Conservation (phyloP, 352 stramenopile species). For the Thalassiosira hispida region DNA sequence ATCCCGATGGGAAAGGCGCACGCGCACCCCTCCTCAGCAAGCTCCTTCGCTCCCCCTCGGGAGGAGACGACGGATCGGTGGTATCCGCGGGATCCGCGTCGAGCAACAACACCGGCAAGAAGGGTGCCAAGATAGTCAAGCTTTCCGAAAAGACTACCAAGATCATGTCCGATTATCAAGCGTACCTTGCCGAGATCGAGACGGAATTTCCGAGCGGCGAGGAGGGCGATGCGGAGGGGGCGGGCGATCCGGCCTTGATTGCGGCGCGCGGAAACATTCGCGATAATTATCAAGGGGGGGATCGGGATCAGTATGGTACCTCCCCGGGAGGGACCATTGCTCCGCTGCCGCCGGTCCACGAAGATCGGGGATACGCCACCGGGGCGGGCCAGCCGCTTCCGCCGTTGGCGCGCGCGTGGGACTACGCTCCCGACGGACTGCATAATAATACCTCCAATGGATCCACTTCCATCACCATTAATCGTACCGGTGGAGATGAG, state of each 20-base stretch:
- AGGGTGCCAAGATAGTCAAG: constrained; percentile 19
- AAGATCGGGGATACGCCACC: background rate
- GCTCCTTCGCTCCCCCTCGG: background rate
- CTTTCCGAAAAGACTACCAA: constrained; percentile 46
- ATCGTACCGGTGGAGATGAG: background rate
- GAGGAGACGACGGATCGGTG: too few relatives aligned
- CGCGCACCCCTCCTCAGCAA: background rate
- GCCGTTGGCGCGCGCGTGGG: background rate
- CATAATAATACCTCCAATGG: too few relatives aligned
- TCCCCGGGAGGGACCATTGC: too few relatives aligned
- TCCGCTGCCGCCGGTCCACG: background rate
- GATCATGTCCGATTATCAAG: constrained; percentile 53
- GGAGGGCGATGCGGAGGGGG: background rate
- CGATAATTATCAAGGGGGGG: too few relatives aligned
- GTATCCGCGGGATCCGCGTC: too few relatives aligned
- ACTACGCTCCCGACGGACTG: background rate
- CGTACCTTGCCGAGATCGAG: constrained; percentile 45
- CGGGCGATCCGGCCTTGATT: background rate
- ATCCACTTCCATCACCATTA: background rate
- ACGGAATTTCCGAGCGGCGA: constrained; percentile 17
- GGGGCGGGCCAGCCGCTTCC: background rate
- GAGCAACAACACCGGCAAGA: background rate
- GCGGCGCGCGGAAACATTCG: too few relatives aligned
- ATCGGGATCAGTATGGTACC: too few relatives aligned
- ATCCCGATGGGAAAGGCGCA: background rate